phyloP scores from a whole-genome alignment of 257 asterid species.

The Solanum tarijense region DNA sequence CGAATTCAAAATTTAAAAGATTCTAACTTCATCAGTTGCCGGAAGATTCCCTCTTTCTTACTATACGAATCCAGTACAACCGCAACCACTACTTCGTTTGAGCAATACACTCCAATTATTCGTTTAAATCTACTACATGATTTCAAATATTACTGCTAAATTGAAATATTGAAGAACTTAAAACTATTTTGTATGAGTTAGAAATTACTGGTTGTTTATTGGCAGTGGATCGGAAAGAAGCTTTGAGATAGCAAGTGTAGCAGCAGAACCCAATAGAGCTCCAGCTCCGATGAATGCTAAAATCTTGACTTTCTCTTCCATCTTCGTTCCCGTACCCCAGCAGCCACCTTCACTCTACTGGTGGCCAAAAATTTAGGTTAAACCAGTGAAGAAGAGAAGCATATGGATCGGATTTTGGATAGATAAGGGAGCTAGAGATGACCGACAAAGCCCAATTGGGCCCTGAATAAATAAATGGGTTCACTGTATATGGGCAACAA shows the following conservation, averaged over 20 bases:
- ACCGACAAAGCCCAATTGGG: not conserved
- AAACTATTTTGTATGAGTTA: not conserved
- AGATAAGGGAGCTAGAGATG: not conserved
- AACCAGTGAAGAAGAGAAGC: not conserved
- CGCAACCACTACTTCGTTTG: not conserved
- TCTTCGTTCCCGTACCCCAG: not conserved
- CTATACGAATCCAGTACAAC: not conserved
- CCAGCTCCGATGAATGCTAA: not conserved
- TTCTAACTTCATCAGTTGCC: too few species aligned
- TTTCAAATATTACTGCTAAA: not conserved
- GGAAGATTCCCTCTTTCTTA: not conserved
- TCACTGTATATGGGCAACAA: not conserved
- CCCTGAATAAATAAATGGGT: not conserved
- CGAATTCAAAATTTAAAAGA: too few species aligned
- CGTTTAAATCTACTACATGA: not conserved
- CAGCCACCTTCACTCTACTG: not conserved
- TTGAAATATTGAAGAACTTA: not conserved
- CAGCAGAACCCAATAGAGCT: not conserved
- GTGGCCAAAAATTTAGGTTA: not conserved
- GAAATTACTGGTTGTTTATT: not conserved
- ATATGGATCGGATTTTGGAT: not conserved
- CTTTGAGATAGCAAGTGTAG: constrained; percentile 31
- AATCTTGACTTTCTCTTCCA: constrained; percentile 39
- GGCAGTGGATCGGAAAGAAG: constrained; percentile 32
- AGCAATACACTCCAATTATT: not conserved